Evolutionary conservation across 805 yeast genomes (phyloP).

Genomic region (Metschnikowia noctiluminum): DNA sequence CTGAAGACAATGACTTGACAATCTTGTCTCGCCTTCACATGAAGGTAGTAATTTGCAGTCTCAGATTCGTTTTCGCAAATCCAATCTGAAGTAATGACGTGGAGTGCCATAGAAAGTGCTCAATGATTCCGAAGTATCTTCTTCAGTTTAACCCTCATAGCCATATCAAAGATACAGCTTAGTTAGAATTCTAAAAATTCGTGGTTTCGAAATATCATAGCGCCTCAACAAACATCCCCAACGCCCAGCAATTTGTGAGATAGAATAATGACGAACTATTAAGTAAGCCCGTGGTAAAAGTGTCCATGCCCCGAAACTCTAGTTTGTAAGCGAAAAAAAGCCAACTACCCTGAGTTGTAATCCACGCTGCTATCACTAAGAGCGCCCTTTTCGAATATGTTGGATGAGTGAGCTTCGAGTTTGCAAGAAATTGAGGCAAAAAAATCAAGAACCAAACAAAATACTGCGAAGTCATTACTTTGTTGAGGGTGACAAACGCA

Average conservation of each 20-base stretch:
- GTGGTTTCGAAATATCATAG: neutral
- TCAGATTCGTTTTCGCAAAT: too few relatives aligned
- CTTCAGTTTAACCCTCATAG: too few relatives aligned
- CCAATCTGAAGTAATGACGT: too few relatives aligned
- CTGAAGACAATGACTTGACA: too few relatives aligned
- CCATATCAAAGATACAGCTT: too few relatives aligned
- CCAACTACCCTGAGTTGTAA: constrained; percentile 73
- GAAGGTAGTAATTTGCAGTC: too few relatives aligned
- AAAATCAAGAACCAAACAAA: constrained; percentile 92
- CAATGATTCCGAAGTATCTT: too few relatives aligned
- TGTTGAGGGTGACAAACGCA: constrained; percentile 43
- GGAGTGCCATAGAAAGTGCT: too few relatives aligned
- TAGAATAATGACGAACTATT: constrained; percentile 57
- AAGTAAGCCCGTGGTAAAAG: constrained; percentile 60
- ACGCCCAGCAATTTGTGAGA: constrained; percentile 55
- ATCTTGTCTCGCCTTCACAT: too few relatives aligned
- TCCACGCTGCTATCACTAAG: constrained; percentile 55
- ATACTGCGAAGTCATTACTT: constrained; percentile 88
- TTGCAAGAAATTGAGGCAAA: constrained; percentile 66
- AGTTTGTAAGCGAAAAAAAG: constrained; percentile 69
- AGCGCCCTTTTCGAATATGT: constrained; percentile 33
- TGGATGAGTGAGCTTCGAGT: constrained; percentile 31
- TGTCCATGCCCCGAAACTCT: constrained; percentile 72
- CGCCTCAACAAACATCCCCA: constrained; percentile 50
- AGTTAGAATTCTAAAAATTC: neutral